Conservation (phyloP, 352 stramenopile species). For the Thalassiosira delicatula region DNA sequence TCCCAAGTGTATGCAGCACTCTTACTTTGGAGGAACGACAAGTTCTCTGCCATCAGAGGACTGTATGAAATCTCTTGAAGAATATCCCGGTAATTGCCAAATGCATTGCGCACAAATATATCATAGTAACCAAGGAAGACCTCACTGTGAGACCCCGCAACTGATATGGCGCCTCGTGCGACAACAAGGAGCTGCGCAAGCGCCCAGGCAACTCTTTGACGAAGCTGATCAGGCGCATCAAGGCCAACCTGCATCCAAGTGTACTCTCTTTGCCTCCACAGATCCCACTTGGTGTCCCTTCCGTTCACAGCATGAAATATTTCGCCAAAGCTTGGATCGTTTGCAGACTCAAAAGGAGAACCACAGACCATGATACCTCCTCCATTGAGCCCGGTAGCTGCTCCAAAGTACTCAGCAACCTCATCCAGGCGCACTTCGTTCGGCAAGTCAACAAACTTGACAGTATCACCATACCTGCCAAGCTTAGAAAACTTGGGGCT, state of each 20-base stretch:
- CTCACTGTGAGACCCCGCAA: slow-evolving; percentile 63
- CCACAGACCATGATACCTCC: slow-evolving; percentile 68
- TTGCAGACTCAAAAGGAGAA: slow-evolving; percentile 64
- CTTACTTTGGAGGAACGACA: slow-evolving; percentile 77
- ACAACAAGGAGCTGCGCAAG: slow-evolving; percentile 77
- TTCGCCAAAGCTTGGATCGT: slow-evolving; percentile 50
- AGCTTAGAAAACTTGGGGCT: slow-evolving; percentile 49
- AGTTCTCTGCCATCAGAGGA: slow-evolving; percentile 82
- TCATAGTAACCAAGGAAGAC: slow-evolving; percentile 82
- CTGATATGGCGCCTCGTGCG: slow-evolving; percentile 30
- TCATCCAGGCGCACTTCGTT: slow-evolving; percentile 63
- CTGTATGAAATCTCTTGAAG: slow-evolving; percentile 80
- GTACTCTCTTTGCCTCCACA: slow-evolving; percentile 48
- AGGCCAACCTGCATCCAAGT: slow-evolving; percentile 40
- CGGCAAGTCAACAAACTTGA: slow-evolving; percentile 67
- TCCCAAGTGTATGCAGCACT: slow-evolving; percentile 67
- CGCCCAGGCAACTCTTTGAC: slow-evolving; percentile 84
- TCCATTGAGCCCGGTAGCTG: slow-evolving; percentile 22
- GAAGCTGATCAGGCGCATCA: slow-evolving; percentile 74
- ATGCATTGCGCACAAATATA: slow-evolving; percentile 82
- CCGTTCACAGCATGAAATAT: slow-evolving; percentile 53
- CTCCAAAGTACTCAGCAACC: slow-evolving; percentile 62
- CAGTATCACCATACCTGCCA: slow-evolving; percentile 59
- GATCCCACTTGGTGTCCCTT: slow-evolving; percentile 47
- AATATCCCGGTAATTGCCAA: slow-evolving; percentile 83